Base-by-base conservation (phyloP, 805 yeast genomes). In the Yarrowia alimentaria region DNA sequence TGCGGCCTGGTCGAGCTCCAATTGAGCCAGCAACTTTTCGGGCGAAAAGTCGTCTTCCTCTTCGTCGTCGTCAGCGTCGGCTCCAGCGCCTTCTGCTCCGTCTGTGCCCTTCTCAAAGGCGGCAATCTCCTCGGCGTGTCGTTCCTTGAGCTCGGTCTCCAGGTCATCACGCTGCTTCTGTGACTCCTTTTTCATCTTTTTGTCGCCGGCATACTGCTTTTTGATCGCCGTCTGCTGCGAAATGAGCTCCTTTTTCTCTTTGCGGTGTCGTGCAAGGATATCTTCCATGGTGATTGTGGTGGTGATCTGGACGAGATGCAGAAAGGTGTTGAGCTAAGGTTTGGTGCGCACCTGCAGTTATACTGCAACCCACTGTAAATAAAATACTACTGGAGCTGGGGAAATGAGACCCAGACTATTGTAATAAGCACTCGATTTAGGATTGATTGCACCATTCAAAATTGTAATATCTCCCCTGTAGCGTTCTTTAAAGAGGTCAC, bases 161-260 rank as follows among this genome's bases (percentile, higher is more conserved):
- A 87, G 58, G 34, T 73, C 77, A 30, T 71, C 71, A 58, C 90
- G 81, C 59, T 78, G 77, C 49, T 71, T 71, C 56, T 73, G 65
- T 8, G 87, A 81, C 54, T 78, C 79, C 64, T 83, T 85, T 58
- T 84, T 77, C 45, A 81, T 85, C 53, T 58, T 57, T 42, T 62
- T 61, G 28, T 63, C 67, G 42, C 88, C 82, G 13, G 87, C 79
- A 2, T 91, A 90, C 65, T 83, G 91, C 60, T 86, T 86, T 68
- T 83, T 86, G 74, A 89, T 66, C 1, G 85, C 83, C 2, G 95
- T 87, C 22, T 80, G 71, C 22, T 77, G 74, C 8, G 85, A 83
- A 16, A 77, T 71, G 54, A 87, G 69, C 53, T 87, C 89, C 55
- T 80, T 75, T 51, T 64, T 65, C 64, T 88, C 94, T 60, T 80